phyloP scores from a whole-genome alignment of 768 basidiomycete genomes.

The Suillus ampliporus region DNA sequence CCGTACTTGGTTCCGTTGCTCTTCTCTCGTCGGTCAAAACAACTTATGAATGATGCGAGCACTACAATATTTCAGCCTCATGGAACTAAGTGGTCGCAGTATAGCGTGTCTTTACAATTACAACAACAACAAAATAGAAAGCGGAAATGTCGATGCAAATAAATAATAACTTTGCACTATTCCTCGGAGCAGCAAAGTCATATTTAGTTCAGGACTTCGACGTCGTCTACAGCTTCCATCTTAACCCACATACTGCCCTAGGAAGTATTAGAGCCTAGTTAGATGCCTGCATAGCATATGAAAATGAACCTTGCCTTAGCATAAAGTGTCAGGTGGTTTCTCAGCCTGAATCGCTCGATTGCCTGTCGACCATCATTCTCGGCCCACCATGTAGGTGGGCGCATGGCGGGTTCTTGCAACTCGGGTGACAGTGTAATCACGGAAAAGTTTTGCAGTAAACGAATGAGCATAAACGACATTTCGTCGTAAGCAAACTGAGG shows the following conservation, averaged over 20 bases:
- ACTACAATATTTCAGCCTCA: too few relatives aligned
- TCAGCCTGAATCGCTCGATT: conserved; percentile 32
- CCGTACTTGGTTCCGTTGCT: too few relatives aligned
- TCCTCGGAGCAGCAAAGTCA: not conserved
- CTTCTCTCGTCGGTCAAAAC: too few relatives aligned
- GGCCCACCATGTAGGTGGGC: conserved; percentile 36
- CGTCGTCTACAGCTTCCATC: conserved; percentile 40
- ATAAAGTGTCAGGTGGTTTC: conserved; percentile 38
- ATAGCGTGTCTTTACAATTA: too few relatives aligned
- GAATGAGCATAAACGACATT: conserved; percentile 40
- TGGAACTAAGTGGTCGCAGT: too few relatives aligned
- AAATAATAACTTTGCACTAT: too few relatives aligned
- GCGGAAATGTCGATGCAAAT: too few relatives aligned
- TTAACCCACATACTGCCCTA: conserved; percentile 55
- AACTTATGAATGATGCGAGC: too few relatives aligned
- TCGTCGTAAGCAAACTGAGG: conserved; percentile 41
- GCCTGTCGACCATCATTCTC: conserved; percentile 28
- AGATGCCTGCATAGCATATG: not conserved
- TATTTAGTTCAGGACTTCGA: not conserved
- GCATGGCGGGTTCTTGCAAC: conserved; percentile 31
- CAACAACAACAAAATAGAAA: too few relatives aligned
- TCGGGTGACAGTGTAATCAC: conserved; percentile 29
- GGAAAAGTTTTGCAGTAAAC: conserved; percentile 35
- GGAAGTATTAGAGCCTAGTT: not conserved
- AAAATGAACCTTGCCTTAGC: conserved; percentile 44